Base-by-base conservation (phyloP, 805 yeast species). In the Lipomyces anomalus region DNA sequence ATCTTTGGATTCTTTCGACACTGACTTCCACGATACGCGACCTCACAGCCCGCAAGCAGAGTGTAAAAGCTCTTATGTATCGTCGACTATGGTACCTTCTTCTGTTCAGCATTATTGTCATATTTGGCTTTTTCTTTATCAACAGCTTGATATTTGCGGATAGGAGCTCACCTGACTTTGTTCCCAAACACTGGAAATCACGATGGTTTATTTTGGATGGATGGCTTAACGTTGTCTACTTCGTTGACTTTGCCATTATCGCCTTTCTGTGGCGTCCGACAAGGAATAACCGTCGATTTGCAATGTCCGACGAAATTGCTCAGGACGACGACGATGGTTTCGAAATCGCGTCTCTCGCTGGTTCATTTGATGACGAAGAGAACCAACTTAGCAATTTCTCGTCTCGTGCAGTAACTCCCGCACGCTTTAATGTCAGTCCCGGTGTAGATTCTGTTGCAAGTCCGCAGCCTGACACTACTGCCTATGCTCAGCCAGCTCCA, bases 251-350 rank as follows among this genome's bases (percentile, higher is more conserved):
- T 63, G 75, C 82, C 58, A 77, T 88, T 6, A 73, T 92, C 53
- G 85, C 95, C 4, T 78, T 88, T 70, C 76, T 92, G 52, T 92
- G 98, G 98, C 82, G 98, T 66, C 99, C 99, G 43, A 90, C 97
- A 0, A 92, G 84, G 57, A 87, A 95, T 34, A 88, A 95, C 47
- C 84, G 89, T 60, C 82, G 94, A 78, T 76, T 92, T 61, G 97
- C 97, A 9, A 89, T 89, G 52, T 85, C 96, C 2, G 86, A 87
- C 43, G 97, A 92, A 67, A 71, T 92, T 37, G 64, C 74, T 11
- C 92, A 95, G 54, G 83, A 84, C 6, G 92, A 82, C 48, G 80
- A 76, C 30, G 88, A 78, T 35, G 83, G 79, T 60, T 78, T 78
- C 57, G 83, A 79, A 57, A 67, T 78, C 41, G 82, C 78, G 13